A percentile compares a stretch with the other conserved stretches of the same genome.
Conservation (phyloP, 495 filamentous ascomycete genomes). For the Pseudoneurospora amorphoporcata region DNA sequence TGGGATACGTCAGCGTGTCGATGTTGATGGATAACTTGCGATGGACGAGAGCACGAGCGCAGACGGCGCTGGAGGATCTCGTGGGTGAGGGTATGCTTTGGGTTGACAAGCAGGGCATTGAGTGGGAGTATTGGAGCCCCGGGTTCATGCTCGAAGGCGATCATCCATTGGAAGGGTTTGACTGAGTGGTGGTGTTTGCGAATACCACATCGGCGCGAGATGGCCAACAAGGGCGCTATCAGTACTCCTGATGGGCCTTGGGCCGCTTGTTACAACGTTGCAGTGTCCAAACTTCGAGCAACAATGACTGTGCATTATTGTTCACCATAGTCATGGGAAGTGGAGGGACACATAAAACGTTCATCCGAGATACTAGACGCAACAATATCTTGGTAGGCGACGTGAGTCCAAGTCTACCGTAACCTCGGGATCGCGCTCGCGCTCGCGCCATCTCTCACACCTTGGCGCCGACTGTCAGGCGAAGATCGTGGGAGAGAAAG, state of each 20-base stretch:
- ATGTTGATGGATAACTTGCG: slow-evolving; percentile 87
- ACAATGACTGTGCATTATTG: not conserved
- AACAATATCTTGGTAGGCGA: not conserved
- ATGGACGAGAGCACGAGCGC: slow-evolving; percentile 76
- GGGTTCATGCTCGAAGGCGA: slow-evolving; percentile 38
- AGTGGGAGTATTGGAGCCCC: slow-evolving; percentile 96
- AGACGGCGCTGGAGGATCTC: slow-evolving; percentile 84
- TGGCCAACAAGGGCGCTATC: not conserved
- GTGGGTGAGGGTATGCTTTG: slow-evolving; percentile 88
- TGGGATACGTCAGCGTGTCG: slow-evolving; percentile 80
- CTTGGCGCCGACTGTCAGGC: not conserved
- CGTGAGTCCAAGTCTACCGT: not conserved
- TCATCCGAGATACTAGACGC: not conserved
- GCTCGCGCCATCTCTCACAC: not conserved
- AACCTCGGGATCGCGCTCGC: not conserved
- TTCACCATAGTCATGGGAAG: not conserved
- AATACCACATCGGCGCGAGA: not conserved
- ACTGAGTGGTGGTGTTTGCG: not conserved
- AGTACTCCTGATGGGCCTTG: not conserved
- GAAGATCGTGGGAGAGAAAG: not conserved
- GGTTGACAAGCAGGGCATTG: slow-evolving; percentile 77
- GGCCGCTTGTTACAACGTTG: not conserved
- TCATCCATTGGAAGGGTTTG: not conserved
- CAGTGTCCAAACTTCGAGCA: not conserved
- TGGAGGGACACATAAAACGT: not conserved